phyloP scores from a whole-genome alignment of 2,329 filamentous ascomycete genomes.

The Massarina eburnea region DNA sequence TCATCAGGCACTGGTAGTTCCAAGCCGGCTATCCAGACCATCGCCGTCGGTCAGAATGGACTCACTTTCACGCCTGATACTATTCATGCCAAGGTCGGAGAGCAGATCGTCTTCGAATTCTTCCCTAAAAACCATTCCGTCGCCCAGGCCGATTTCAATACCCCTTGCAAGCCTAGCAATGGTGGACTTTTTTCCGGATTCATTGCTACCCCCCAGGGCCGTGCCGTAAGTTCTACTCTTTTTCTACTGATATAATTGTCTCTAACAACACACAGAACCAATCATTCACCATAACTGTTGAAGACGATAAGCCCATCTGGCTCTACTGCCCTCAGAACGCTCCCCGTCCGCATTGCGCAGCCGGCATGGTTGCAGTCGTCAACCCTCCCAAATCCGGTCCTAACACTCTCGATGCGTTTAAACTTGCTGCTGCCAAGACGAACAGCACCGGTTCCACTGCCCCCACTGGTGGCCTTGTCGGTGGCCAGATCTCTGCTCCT shows the following conservation, averaged over 20 bases:
- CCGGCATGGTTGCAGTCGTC: slow-evolving; percentile 34
- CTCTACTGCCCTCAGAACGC: slow-evolving; percentile 52
- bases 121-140: slow-evolving; percentile 32
- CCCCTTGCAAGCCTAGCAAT: slow-evolving; percentile 35
- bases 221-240: slow-evolving; percentile 12
- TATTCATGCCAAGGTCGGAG: slow-evolving; percentile 23
- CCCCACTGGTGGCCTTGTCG: slow-evolving; percentile 7
- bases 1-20: slow-evolving; percentile 9
- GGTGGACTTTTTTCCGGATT: slow-evolving; percentile 30
- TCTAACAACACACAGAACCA: slow-evolving; percentile 10
- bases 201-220: slow-evolving; percentile 14
- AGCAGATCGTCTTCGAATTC: slow-evolving; percentile 31
- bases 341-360: slow-evolving; percentile 28
- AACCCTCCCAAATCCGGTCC: slow-evolving; percentile 21
- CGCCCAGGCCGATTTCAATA: slow-evolving; percentile 25
- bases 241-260: neutral
- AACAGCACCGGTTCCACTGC: slow-evolving; percentile 11
- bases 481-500: slow-evolving; percentile 10
- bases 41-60: slow-evolving; percentile 27
- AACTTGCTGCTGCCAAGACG: slow-evolving; percentile 11
- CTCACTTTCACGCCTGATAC: slow-evolving; percentile 30
- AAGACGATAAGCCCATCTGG: slow-evolving; percentile 29
- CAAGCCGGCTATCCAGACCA: slow-evolving; percentile 17
- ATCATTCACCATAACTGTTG: slow-evolving; percentile 28
- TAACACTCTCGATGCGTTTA: slow-evolving; percentile 23